Conservation (phyloP, 2,329 filamentous ascomycete genomes). For the Trichoderma atroviride region DNA sequence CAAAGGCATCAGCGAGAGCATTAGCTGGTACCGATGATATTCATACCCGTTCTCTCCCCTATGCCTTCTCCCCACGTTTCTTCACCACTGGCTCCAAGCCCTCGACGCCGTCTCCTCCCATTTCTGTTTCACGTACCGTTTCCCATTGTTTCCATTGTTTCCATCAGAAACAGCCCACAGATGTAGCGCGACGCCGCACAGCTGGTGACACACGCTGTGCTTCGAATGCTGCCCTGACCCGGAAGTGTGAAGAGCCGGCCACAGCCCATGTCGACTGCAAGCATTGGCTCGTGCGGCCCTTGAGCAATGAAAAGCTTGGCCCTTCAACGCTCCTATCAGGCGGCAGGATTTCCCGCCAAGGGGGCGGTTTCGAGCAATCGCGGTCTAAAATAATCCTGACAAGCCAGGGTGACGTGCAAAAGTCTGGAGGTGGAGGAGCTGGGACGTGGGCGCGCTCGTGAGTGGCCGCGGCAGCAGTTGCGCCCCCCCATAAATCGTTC, state of each 20-base stretch:
- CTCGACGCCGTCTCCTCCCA: background rate
- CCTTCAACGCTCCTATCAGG: background rate
- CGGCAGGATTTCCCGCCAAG: slow-evolving; percentile 5
- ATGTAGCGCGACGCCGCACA: slow-evolving; percentile 12
- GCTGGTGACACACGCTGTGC: slow-evolving; percentile 19
- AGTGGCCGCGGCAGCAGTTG: background rate
- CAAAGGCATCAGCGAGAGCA: background rate
- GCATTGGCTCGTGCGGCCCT: background rate
- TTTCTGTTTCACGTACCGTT: slow-evolving; percentile 4
- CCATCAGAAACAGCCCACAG: background rate
- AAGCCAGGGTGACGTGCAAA: slow-evolving; percentile 1
- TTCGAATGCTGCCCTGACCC: slow-evolving; percentile 21
- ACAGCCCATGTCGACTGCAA: background rate
- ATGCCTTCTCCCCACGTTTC: background rate
- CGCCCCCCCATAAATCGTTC: slow-evolving; percentile 1
- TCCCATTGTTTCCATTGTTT: background rate
- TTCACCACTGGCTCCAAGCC: background rate
- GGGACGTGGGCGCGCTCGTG: background rate
- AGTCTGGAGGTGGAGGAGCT: slow-evolving; percentile 3
- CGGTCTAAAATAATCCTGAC: background rate
- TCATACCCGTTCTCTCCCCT: background rate
- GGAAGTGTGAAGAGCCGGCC: slow-evolving; percentile 19
- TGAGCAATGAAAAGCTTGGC: background rate
- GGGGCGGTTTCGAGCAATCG: slow-evolving; percentile 1
- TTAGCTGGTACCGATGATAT: background rate